Evolutionary conservation across 2,329 filamentous ascomycete genomes (phyloP).

Genomic region (Alternaria brassicicola): DNA sequence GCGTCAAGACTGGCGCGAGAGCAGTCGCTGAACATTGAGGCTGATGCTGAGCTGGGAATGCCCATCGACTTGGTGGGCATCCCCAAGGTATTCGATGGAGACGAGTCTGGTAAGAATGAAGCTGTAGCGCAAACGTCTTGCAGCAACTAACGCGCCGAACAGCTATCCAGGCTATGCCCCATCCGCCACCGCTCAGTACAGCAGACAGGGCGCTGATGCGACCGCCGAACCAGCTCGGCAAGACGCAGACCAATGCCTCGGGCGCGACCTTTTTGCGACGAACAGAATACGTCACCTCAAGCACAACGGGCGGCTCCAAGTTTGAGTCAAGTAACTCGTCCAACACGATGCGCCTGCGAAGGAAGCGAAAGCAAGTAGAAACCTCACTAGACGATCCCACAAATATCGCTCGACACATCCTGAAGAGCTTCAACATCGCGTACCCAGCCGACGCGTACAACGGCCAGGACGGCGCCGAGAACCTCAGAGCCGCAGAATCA

Average conservation of each 20-base stretch:
- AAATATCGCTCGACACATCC: slow-evolving; percentile 65
- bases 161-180: slow-evolving; percentile 83
- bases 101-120: slow-evolving; percentile 77
- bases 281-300: slow-evolving; percentile 87
- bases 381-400: slow-evolving; percentile 62
- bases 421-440: slow-evolving; percentile 69
- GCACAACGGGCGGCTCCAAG: slow-evolving; percentile 49
- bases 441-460: slow-evolving; percentile 69
- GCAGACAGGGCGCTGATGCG: slow-evolving; percentile 84
- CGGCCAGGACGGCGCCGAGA: slow-evolving; percentile 65
- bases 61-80: slow-evolving; percentile 93
- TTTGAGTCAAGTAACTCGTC: slow-evolving; percentile 61
- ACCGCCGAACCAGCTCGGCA: slow-evolving; percentile 82
- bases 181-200: slow-evolving; percentile 75
- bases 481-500: slow-evolving; percentile 60
- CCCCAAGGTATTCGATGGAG: slow-evolving; percentile 91
- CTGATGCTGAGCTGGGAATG: slow-evolving; percentile 97
- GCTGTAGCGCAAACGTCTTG: slow-evolving; percentile 9
- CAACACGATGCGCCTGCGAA: slow-evolving; percentile 49
- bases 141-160: slow-evolving; percentile 29
- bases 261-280: slow-evolving; percentile 92
- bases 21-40: slow-evolving; percentile 94
- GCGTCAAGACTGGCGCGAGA: slow-evolving; percentile 87
- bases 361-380: slow-evolving; percentile 46
- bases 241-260: slow-evolving; percentile 75